phyloP scores from a whole-genome alignment of 306 rosid species.

The Pachyrhizus erosus region DNA sequence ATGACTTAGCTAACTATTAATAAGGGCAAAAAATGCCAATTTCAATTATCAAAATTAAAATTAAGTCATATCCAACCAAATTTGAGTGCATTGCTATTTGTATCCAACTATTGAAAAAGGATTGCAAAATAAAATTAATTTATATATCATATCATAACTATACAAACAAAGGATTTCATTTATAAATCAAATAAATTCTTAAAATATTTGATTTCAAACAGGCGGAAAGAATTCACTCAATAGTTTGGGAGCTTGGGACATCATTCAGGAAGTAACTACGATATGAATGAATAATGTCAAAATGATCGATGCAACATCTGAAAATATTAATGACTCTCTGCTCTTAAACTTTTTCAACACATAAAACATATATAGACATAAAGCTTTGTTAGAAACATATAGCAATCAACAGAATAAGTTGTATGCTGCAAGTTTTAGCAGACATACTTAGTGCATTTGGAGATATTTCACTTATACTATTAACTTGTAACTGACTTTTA shows the following conservation, averaged over 20 bases:
- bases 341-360: background rate
- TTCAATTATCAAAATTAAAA: background rate
- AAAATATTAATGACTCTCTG: background rate
- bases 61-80: background rate
- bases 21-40: background rate
- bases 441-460: background rate
- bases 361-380: background rate
- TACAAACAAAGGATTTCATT: background rate
- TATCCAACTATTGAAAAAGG: background rate
- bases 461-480: constrained; percentile 19
- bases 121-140: background rate
- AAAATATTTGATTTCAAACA: constrained; percentile 2
- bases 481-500: constrained; percentile 37
- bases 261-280: constrained; percentile 8
- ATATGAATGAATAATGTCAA: constrained; percentile 14
- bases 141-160: background rate
- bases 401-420: background rate
- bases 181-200: background rate
- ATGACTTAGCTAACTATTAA: background rate
- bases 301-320: constrained; percentile 2
- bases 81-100: background rate
- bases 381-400: background rate
- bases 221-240: background rate
- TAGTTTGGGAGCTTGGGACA: constrained; percentile 12
- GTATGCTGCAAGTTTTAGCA: background rate